Evolutionary conservation across 106 monocot genomes (phyloP).

Genomic region (Platanthera guangdongensis): DNA sequence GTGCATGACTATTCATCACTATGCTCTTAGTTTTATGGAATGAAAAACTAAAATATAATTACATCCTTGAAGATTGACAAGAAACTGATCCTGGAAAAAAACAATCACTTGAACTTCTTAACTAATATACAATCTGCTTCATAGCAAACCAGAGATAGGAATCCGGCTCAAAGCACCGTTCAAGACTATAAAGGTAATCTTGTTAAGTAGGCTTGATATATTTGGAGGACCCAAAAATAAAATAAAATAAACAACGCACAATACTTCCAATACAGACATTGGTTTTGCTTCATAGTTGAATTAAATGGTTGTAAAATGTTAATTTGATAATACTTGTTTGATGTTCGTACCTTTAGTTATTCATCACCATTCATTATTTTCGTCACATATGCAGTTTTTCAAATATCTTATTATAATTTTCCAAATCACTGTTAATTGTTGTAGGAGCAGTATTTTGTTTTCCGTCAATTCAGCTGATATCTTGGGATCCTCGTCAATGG

Average conservation of each 20-base stretch:
- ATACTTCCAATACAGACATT: not conserved
- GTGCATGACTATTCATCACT: no score
- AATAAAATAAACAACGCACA: not conserved
- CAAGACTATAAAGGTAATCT: no score
- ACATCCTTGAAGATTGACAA: no score
- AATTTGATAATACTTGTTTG: not conserved
- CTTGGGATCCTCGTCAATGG: conserved; percentile 38
- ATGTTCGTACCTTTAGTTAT: not conserved
- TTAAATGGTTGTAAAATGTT: not conserved
- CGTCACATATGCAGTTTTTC: not conserved
- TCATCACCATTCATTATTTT: not conserved
- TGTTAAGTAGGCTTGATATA: no score
- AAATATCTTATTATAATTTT: not conserved
- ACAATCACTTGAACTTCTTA: no score
- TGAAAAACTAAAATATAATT: no score
- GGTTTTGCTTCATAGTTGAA: not conserved
- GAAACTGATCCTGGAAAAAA: no score
- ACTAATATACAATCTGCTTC: no score
- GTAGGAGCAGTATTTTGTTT: conserved; percentile 31
- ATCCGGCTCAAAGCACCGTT: no score
- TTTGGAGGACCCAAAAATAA: no score
- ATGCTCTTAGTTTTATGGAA: no score
- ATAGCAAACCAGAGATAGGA: no score
- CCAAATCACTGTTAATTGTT: not conserved
- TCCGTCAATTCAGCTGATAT: conserved; percentile 46